Conservation (phyloP, 2,329 filamentous ascomycete species). For the Fusarium sp. region DNA sequence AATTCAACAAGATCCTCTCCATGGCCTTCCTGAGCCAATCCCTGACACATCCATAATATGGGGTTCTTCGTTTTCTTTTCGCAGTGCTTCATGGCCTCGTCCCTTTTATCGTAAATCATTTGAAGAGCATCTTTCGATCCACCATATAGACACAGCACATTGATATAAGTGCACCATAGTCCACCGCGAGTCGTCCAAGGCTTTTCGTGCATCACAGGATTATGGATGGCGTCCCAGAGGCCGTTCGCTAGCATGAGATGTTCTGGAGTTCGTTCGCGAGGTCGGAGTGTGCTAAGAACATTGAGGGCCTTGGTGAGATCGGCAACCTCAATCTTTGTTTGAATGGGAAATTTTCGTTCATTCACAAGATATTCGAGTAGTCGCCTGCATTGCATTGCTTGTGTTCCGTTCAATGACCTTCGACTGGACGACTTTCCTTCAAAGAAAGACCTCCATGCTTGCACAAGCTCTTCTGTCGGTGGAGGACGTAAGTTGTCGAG, state of each 20-base stretch:
- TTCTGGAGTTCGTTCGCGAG: conserved; percentile 56
- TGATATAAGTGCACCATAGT: conserved; percentile 49
- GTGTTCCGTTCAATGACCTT: conserved; percentile 69
- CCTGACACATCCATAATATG: conserved; percentile 55
- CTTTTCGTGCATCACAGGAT: conserved; percentile 39
- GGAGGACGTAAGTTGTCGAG: conserved; percentile 74
- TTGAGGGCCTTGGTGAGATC: conserved; percentile 56
- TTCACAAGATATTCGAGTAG: conserved; percentile 70
- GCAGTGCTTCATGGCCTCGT: conserved; percentile 35
- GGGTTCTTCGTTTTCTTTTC: conserved; percentile 38
- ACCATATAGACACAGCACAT: conserved; percentile 64
- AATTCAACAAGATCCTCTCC: conserved; percentile 68
- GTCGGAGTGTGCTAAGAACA: conserved; percentile 54
- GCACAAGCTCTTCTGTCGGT: conserved; percentile 67
- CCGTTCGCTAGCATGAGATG: conserved; percentile 61
- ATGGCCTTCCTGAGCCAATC: conserved; percentile 70
- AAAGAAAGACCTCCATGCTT: conserved; percentile 74
- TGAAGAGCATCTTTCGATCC: conserved; percentile 64
- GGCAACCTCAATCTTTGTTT: conserved; percentile 49
- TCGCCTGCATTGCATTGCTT: conserved; percentile 66
- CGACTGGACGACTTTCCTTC: conserved; percentile 61
- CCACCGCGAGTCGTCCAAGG: conserved; percentile 25
- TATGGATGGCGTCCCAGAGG: conserved; percentile 51
- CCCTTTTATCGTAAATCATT: conserved; percentile 53
- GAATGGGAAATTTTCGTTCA: conserved; percentile 31